Evolutionary conservation across 768 basidiomycete species (phyloP).

Genomic region (Kwoniella mangroviensis): DNA sequence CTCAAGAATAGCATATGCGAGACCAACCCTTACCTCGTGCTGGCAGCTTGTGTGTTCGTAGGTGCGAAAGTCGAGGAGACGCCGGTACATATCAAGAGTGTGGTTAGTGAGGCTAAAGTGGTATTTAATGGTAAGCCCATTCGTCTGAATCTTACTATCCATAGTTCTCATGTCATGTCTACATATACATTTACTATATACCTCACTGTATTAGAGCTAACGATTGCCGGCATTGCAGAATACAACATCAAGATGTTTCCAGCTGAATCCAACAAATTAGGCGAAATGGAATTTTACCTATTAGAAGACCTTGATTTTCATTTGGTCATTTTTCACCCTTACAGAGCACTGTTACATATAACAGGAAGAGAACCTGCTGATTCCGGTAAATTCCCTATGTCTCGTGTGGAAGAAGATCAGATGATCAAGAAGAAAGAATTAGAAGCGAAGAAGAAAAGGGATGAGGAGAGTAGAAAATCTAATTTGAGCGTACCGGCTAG

Average conservation of each 20-base stretch:
- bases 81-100: constrained; percentile 90
- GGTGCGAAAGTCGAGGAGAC: constrained; percentile 97
- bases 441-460: constrained; percentile 71
- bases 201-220: constrained; percentile 57
- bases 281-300: constrained; percentile 99
- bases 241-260: constrained; percentile 80
- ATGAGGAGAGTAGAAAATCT: constrained; percentile 38
- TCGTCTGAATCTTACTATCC: constrained; percentile 31
- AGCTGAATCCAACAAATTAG: constrained; percentile 84
- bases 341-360: constrained; percentile 80
- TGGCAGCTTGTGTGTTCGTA: constrained; percentile 91
- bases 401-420: constrained; percentile 40
- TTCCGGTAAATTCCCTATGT: constrained; percentile 56
- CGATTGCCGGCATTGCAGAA: constrained; percentile 53
- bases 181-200: background rate
- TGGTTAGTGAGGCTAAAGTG: constrained; percentile 78
- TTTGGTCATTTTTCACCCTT: constrained; percentile 90
- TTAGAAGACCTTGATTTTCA: constrained; percentile 96
- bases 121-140: constrained; percentile 63
- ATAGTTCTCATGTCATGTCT: background rate
- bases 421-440: constrained; percentile 32
- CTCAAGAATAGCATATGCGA: constrained; percentile 93
- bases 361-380: constrained; percentile 67
- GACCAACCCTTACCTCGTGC: constrained; percentile 91
- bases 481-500: background rate